Base-by-base conservation (phyloP, 495 filamentous ascomycete species). In the Chaetomium fimeti region DNA sequence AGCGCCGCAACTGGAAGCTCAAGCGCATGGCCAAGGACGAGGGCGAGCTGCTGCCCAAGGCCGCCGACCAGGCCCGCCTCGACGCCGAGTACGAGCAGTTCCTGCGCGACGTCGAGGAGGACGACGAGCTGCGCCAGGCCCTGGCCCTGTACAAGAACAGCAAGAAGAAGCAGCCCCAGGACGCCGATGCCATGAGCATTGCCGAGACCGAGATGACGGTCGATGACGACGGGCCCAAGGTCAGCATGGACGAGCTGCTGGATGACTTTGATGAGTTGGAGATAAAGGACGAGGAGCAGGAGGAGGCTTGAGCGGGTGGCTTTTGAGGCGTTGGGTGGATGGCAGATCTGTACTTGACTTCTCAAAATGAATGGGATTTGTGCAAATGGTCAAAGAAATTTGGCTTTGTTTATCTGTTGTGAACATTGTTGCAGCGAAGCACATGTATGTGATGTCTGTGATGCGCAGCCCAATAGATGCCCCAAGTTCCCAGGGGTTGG, bases 11-110 rank as follows among this genome's bases (percentile, higher is more conserved):
- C 77, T 98, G 94, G 94, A 89, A 89, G 66, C 85, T 98, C 70
- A 92, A 90, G 86, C 91, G 93, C 69, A 95, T 98, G 90, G 85
- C 85, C 49, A 87, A 84, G 74, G 92, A 97, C 56, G 89, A 98
- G 71, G 87, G 88, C 52, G 91, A 92, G 66, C 82, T 95, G 75
- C 76, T 88, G 56, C 87, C 86, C 40, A 85, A 87, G 76, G 90
- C 91, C 73, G 79, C 91, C 57, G 93, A 98, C 72, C 87, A 90
- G 66, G 89, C 91, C 59, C 83, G 86, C 51, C 86, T 92, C 71
- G 95, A 98, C 67, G 82, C 85, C 45, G 94, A 99, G 75, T 98
- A 92, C 73, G 95, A 99, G 81, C 86, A 90, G 86, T 99, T 99
- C 85, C 78, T 99, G 78, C 86, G 90, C 47, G 95, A 98, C 76